Percentiles rank a stretch among this genome's conserved stretches.
Conservation (phyloP, 2,329 filamentous ascomycete genomes). For the Alternaria burnsii region DNA sequence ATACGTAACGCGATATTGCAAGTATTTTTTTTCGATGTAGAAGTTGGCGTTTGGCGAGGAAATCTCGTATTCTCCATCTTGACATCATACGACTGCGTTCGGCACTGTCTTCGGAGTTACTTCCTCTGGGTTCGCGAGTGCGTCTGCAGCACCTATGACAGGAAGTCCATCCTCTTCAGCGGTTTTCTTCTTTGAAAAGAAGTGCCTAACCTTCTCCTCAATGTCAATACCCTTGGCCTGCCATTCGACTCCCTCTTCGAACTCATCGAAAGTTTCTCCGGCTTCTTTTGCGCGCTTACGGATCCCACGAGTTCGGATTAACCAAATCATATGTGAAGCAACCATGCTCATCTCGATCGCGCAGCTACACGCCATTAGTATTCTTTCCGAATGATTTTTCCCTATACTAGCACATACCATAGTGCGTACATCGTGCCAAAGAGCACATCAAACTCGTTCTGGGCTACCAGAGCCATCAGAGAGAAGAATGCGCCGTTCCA, state of each 20-base stretch:
- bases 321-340: slow-evolving; percentile 64
- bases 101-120: slow-evolving; percentile 21
- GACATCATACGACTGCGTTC: slow-evolving; percentile 26
- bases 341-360: slow-evolving; percentile 67
- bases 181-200: slow-evolving; percentile 8
- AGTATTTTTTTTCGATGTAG: background rate
- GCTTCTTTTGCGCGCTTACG: slow-evolving; percentile 55
- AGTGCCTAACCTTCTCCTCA: slow-evolving; percentile 15
- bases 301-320: slow-evolving; percentile 60
- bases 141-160: background rate
- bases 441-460: slow-evolving; percentile 66
- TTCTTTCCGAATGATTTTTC: background rate
- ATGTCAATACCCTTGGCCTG: slow-evolving; percentile 34
- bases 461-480: slow-evolving; percentile 65
- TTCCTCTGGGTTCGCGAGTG: background rate
- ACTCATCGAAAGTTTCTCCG: slow-evolving; percentile 57
- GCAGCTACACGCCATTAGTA: slow-evolving; percentile 36
- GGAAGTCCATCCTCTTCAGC: background rate
- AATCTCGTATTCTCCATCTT: background rate
- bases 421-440: slow-evolving; percentile 67
- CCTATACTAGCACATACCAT: slow-evolving; percentile 41
- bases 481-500: slow-evolving; percentile 68
- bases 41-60: background rate
- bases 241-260: slow-evolving; percentile 54
- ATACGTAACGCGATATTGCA: background rate